Percentiles rank a stretch among this genome's conserved stretches.
phyloP scores from a whole-genome alignment of 2,329 filamentous ascomycete genomes.

The Chalara sp. region DNA sequence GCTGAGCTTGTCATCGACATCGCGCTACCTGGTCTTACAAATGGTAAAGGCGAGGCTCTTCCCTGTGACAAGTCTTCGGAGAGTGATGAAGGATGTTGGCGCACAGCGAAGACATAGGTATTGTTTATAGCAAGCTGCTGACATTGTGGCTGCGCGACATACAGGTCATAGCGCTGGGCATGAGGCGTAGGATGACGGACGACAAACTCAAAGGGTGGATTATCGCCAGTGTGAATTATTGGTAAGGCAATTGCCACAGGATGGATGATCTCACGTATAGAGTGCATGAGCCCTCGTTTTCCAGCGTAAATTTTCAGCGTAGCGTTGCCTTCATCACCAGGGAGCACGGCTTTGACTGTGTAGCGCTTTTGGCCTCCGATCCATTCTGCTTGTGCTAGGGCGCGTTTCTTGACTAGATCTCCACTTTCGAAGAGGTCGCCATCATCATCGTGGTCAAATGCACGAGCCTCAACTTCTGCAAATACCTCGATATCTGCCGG shows the following conservation, averaged over 20 bases:
- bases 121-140: slow-evolving; percentile 84
- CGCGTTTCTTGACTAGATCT: slow-evolving; percentile 77
- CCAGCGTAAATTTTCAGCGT: slow-evolving; percentile 89
- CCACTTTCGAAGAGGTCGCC: slow-evolving; percentile 93
- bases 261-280: slow-evolving; percentile 92
- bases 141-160: slow-evolving; percentile 94
- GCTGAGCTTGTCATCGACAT: slow-evolving; percentile 58
- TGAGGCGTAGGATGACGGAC: slow-evolving; percentile 92
- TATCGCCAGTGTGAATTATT: slow-evolving; percentile 82
- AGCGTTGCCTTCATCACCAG: slow-evolving; percentile 85
- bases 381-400: slow-evolving; percentile 90
- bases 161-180: slow-evolving; percentile 94
- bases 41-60: slow-evolving; percentile 48
- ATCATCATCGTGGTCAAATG: slow-evolving; percentile 74
- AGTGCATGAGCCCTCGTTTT: slow-evolving; percentile 93
- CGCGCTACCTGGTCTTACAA: slow-evolving; percentile 52
- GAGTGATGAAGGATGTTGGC: slow-evolving; percentile 75
- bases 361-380: slow-evolving; percentile 80
- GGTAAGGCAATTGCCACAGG: slow-evolving; percentile 85
- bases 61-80: slow-evolving; percentile 31
- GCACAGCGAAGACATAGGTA: slow-evolving; percentile 93
- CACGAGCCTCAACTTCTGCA: slow-evolving; percentile 83
- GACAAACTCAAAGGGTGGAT: slow-evolving; percentile 90
- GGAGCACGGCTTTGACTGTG: slow-evolving; percentile 85
- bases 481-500: slow-evolving; percentile 86